These are phyloP conservation scores for Backusella macrospora DNA, from an alignment of 192 early-diverging fungal species.

Conservation along the genomic window DNA sequence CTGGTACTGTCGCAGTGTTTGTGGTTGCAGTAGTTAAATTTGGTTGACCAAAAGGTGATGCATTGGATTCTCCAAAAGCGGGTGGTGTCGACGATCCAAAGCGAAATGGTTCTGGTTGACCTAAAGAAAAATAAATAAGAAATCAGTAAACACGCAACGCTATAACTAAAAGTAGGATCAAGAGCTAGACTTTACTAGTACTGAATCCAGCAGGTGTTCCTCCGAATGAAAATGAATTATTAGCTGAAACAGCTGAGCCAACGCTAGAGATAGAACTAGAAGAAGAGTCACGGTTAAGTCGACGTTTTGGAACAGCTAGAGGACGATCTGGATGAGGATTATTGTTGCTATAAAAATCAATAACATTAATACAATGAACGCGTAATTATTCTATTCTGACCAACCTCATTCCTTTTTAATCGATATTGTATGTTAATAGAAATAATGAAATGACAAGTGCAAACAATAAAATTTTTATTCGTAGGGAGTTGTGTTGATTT, in stretches of 20 bases:
- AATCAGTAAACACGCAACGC: not conserved
- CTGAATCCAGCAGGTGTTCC: not conserved
- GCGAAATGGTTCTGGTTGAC: not conserved
- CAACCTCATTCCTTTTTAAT: slow-evolving; percentile 1
- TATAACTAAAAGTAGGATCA: not conserved
- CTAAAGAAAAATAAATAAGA: not conserved
- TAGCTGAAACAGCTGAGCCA: not conserved
- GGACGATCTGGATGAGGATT: not conserved
- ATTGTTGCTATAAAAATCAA: not conserved
- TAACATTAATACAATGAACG: not conserved
- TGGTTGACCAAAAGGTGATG: not conserved
- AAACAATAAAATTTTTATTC: slow-evolving; percentile 1
- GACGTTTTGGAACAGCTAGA: not conserved
- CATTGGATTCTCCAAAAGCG: not conserved
- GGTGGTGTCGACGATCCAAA: not conserved
- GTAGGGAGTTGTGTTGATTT: not conserved
- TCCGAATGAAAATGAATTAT: not conserved
- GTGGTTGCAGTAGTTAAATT: not conserved
- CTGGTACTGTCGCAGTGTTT: not conserved
- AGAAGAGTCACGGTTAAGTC: not conserved
- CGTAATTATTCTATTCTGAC: not conserved
- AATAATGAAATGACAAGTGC: not conserved
- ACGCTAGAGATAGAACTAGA: not conserved
- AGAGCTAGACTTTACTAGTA: not conserved
- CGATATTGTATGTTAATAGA: not conserved